A percentile compares a stretch with the other conserved stretches of the same genome.
These are phyloP conservation scores for Salix koriyanagi DNA, from an alignment of 345 rosid species.

Conservation along the genomic window DNA sequence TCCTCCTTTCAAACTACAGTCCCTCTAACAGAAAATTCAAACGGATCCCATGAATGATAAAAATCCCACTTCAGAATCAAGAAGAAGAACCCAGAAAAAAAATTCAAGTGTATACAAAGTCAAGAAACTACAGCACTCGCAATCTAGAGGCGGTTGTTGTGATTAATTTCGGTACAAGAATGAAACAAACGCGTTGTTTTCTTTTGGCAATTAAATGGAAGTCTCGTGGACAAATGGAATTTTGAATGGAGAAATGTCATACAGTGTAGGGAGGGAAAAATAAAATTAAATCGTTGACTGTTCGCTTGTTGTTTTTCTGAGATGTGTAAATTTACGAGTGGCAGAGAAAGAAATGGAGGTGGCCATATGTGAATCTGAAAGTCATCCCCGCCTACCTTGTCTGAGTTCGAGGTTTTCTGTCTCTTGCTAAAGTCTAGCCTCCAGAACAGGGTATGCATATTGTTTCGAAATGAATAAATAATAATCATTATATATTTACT, in stretches of 20 bases:
- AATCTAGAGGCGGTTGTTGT: neutral
- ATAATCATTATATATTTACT: too few relatives aligned
- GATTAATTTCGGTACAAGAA: neutral
- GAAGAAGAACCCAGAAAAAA: neutral
- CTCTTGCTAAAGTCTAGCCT: neutral
- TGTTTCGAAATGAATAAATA: too few relatives aligned
- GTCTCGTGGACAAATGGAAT: slow-evolving; percentile 13
- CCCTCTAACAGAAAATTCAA: neutral
- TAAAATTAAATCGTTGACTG: slow-evolving; percentile 15
- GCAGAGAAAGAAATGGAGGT: too few relatives aligned
- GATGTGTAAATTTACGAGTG: neutral
- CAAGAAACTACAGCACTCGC: slow-evolving; percentile 4
- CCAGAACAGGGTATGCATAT: too few relatives aligned
- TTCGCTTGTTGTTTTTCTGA: neutral
- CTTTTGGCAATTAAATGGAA: slow-evolving; percentile 7
- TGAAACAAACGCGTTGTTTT: slow-evolving; percentile 6
- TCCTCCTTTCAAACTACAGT: neutral
- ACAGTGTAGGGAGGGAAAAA: neutral
- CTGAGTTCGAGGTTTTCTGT: slow-evolving; percentile 19
- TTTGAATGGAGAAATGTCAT: slow-evolving; percentile 3
- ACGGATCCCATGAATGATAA: neutral
- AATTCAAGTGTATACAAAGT: neutral
- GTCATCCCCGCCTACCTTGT: slow-evolving; percentile 26
- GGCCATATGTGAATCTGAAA: neutral
- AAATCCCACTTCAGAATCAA: neutral